Evolutionary conservation across 2,329 filamentous ascomycete species (phyloP).

Genomic region (Fusarium sp.): DNA sequence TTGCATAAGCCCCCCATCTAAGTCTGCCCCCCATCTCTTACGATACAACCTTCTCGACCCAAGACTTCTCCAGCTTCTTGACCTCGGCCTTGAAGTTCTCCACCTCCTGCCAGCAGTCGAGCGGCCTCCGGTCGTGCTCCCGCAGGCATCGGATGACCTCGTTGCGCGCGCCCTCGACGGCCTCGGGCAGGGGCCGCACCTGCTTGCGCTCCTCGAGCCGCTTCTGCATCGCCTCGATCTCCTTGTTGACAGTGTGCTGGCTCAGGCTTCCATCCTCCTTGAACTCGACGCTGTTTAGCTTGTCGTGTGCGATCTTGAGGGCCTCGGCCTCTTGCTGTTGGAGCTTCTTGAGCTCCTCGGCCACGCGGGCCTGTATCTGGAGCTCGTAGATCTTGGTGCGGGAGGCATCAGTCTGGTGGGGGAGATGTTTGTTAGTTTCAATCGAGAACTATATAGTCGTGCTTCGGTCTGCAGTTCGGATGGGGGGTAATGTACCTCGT

Average conservation of each 20-base stretch:
- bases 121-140: constrained; percentile 84
- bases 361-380: constrained; percentile 88
- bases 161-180: constrained; percentile 79
- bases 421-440: constrained; percentile 29
- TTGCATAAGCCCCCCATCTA: too few species aligned
- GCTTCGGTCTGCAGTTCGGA: neutral
- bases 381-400: constrained; percentile 87
- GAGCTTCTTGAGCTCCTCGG: constrained; percentile 85
- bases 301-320: constrained; percentile 76
- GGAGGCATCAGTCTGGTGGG: constrained; percentile 84
- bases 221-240: constrained; percentile 68
- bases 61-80: constrained; percentile 83
- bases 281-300: constrained; percentile 63
- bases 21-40: constrained; percentile 37
- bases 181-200: constrained; percentile 76
- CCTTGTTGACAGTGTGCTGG: constrained; percentile 67
- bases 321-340: constrained; percentile 76
- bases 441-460: neutral
- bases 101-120: constrained; percentile 96
- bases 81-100: constrained; percentile 92
- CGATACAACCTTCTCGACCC: constrained; percentile 84
- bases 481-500: constrained; percentile 76
- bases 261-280: constrained; percentile 49
- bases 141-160: constrained; percentile 85
- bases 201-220: constrained; percentile 74